Evolutionary conservation across 192 early-diverging fungal genomes (phyloP), one percentile per base, ranked within the genome.

Genomic region (Obelidium mucronatum): DNA sequence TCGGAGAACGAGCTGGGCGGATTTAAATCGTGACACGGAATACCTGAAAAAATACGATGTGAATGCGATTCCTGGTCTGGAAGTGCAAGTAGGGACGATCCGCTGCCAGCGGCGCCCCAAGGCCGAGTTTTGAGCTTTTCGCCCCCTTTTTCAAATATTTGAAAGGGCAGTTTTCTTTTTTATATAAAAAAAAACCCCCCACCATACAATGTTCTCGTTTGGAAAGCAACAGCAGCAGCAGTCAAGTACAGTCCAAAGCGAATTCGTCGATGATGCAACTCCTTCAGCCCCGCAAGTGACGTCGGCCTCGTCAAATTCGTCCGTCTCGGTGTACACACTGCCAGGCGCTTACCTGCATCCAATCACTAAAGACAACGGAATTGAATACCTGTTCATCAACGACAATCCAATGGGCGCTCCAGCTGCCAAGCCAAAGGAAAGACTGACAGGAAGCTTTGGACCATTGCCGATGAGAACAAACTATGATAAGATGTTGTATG

Each of bases 401-500:
- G 87, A 89, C 37, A 82, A 84, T 61, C 71, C 58, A 5, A 48
- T 48, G 55, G 58, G 42, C 24, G 58, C 24, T 17, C 40, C 56
- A 15, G 33, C 56, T 2, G 44, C 26, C 6, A 60, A 78, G 34
- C 64, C 58, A 28, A 70, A 75, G 56, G 79, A 81, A 19, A 62
- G 70, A 30, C 71, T 74, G 24, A 72, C 74, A 5, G 88, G 88
- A 1, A 78, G 76, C 8, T 84, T 88, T 68, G 85, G 84, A 17
- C 86, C 86, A 19, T 55, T 90, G 51, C 88, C 88, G 13, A 90
- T 90, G 88, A 62, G 88, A 40, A 89, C 84, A 8, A 72, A 74
- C 59, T 82, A 66, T 53, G 86, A 90, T 73, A 87, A 87, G 51
- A 65, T 88, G 60, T 64, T 82, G 33, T 90, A 90, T 64, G 85